Evolutionary conservation across 2,329 filamentous ascomycete genomes (phyloP), one percentile per base, ranked within the genome.

Genomic region (Nothomitra cinnamomea): DNA sequence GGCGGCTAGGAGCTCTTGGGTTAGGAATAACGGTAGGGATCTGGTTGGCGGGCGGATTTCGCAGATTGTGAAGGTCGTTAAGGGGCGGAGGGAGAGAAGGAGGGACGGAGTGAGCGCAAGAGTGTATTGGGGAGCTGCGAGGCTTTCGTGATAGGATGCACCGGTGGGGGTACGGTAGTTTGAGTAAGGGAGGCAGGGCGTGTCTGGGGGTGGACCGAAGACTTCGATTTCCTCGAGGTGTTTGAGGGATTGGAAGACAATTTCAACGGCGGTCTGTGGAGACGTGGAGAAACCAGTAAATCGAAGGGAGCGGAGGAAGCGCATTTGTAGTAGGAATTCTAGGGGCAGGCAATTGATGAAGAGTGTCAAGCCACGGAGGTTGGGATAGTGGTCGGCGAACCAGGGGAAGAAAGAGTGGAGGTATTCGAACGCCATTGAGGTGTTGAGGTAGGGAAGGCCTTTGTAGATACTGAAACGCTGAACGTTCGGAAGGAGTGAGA

Each of bases 261-360:
- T 41, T n/a, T 38, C 17, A n/a, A 35, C 12, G 12, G 24, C 47
- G 6, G 25, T 21, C 19, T 22, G 53, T 21, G 53, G n/a, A 21
- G 25, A 53, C 13, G 32, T 22, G 13, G 53, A 54, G 45, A 53
- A 54, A 36, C 53, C 53, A 17, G 48, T 54, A 32, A 54, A 54
- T 22, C 53, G 53, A 15, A 54, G 47, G 15, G 17, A 53, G 25
- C 35, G 45, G 12, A 54, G 45, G 19, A 40, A 51, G 10, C 43
- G 48, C 28, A 54, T 41, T 25, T 40, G 45, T 7, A 47, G 35
- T n/a, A 54, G 53, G 25, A 54, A 54, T 22, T 54, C 53, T 28
- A 54, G 25, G 7, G 42, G 42, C 2, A 54, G 28, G 17, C 47
- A 47, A 25, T 53, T 47, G 35, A 51, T 40, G 53, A 49, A 54